A percentile compares a stretch with the other conserved stretches of the same genome.
These are phyloP conservation scores for Sporothrix dimorphospora DNA, from an alignment of 2,329 filamentous ascomycete species.

Conservation along the genomic window DNA sequence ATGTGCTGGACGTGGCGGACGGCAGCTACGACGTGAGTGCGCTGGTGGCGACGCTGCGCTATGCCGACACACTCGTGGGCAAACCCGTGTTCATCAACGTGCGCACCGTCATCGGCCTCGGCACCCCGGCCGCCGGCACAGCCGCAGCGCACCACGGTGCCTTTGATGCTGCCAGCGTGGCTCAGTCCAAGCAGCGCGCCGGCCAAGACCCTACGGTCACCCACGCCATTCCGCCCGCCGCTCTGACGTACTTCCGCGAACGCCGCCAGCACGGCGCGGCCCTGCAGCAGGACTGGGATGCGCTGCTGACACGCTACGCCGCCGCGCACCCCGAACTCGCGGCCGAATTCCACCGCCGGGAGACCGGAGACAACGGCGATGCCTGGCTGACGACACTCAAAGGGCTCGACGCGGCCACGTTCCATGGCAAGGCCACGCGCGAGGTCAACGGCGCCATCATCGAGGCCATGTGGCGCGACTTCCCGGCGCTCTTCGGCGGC, in stretches of 20 bases:
- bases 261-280: background rate
- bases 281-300: background rate
- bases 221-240: conserved; percentile 46
- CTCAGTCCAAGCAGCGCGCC: conserved; percentile 52
- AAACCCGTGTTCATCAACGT: conserved; percentile 1
- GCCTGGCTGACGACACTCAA: background rate
- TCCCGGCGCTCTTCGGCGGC: background rate
- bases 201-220: conserved; percentile 52
- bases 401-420: background rate
- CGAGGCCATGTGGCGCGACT: conserved; percentile 7
- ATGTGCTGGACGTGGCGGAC: conserved; percentile 57
- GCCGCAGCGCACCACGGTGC: conserved; percentile 62
- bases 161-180: conserved; percentile 56
- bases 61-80: conserved; percentile 59
- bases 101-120: conserved; percentile 38
- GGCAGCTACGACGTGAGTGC: conserved; percentile 55
- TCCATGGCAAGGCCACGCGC: conserved; percentile 18
- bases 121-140: conserved; percentile 50
- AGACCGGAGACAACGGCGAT: background rate
- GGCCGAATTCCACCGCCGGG: background rate
- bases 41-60: conserved; percentile 55
- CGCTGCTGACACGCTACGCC: background rate
- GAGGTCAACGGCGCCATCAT: conserved; percentile 32
- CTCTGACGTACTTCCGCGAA: background rate
- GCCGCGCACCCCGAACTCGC: background rate